Evolutionary conservation across 2,329 filamentous ascomycete genomes (phyloP), one percentile per base, ranked within the genome.

Genomic region (Clarireedia paspali): DNA sequence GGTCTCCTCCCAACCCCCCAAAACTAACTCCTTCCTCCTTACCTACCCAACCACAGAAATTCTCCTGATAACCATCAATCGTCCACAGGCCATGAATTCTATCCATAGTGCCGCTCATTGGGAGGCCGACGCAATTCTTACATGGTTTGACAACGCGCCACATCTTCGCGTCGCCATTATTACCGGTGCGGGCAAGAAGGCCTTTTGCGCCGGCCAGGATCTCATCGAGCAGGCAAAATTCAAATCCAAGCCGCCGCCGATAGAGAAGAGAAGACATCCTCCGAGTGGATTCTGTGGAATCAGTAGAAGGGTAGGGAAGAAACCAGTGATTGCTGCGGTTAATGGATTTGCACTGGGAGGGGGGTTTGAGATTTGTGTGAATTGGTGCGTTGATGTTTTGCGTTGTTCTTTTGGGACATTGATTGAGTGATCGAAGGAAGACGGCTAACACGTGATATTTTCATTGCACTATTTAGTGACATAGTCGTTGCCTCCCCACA

Each of bases 301-400:
- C 34, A 84, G 82, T 58, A 84, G 87, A 62, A 77, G 87, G 27
- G 68, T 71, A 12, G 87, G 87, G 47, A 83, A 81, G 70, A 92
- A 92, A 66, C 88, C 88, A 5, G 76, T 92, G 58, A 78, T 92
- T 42, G 86, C 84, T 0, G 88, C 88, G 1, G 85, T 91, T n/a
- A 89, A 91, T 67, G 88, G 88, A 2, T 75, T 86, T 39, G 88
- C 85, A 46, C 76, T 88, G 30, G 88, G 88, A 49, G 88, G 88
- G 47, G 88, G 87, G 1, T 85, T 88, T 72, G 88, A 92, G 74
- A 89, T 91, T 24, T 63, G 62, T 57, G 59, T 68, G 53, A 89
- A 90, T 71, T 82, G 64, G 64, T 66, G 55, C 36, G 56, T 47
- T n/a, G 26, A 14, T 12, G 45, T 27, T 45, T 30, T 5, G 9